These are phyloP conservation scores for Boletus sp. DNA, from an alignment of 768 basidiomycete species.

Conservation along the genomic window DNA sequence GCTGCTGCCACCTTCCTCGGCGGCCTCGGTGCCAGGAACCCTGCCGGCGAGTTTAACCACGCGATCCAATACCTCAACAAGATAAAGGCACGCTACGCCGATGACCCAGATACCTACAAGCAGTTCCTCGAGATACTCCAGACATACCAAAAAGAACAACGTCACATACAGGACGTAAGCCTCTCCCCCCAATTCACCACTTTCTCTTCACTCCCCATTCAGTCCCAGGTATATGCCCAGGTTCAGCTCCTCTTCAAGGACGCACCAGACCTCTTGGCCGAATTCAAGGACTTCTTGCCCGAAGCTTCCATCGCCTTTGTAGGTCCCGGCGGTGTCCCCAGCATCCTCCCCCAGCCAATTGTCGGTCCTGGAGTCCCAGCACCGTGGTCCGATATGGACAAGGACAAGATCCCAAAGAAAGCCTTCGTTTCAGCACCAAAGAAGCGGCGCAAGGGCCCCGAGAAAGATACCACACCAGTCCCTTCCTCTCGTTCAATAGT, in stretches of 20 bases:
- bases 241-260: conserved; percentile 80
- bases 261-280: conserved; percentile 71
- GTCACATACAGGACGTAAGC: conserved; percentile 67
- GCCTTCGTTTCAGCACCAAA: conserved; percentile 39
- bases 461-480: conserved; percentile 66
- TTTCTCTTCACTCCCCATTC: conserved; percentile 7
- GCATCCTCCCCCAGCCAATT: conserved; percentile 50
- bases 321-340: conserved; percentile 39
- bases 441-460: conserved; percentile 58
- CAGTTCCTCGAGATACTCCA: conserved; percentile 87
- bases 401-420: conserved; percentile 44
- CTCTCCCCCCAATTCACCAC: not conserved
- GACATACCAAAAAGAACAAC: conserved; percentile 82
- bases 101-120: conserved; percentile 91
- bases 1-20: conserved; percentile 67
- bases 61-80: conserved; percentile 98
- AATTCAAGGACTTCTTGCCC: conserved; percentile 81
- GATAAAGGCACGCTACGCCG: conserved; percentile 88
- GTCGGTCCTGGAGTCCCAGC: conserved; percentile 33
- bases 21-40: conserved; percentile 48
- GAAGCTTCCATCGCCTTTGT: conserved; percentile 49
- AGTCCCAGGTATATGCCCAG: conserved; percentile 77
- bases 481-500: conserved; percentile 48
- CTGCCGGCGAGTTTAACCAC: conserved; percentile 77
- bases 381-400: conserved; percentile 42